Conservation (phyloP, 768 basidiomycete species). For the Xerocomus brunneocitrinus region DNA sequence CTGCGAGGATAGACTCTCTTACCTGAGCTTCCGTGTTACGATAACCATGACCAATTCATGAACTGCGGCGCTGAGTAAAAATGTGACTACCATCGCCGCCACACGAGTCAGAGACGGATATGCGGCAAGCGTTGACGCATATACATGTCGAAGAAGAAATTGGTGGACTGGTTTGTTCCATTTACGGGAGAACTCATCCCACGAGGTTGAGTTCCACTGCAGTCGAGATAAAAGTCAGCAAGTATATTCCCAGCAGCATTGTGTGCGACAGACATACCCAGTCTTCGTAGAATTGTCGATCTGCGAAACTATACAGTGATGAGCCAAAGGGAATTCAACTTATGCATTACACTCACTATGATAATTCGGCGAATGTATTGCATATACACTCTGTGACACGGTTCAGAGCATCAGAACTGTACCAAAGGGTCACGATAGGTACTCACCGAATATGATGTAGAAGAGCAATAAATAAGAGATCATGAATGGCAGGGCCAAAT, state of each 20-base stretch:
- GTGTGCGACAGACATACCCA: constrained; percentile 51
- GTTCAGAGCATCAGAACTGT: constrained; percentile 1
- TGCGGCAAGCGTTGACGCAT: constrained; percentile 78
- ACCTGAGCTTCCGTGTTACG: constrained; percentile 90
- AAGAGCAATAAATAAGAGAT: constrained; percentile 84
- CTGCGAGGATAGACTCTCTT: constrained; percentile 20
- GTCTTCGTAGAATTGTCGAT: constrained; percentile 95
- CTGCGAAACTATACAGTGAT: constrained; percentile 68
- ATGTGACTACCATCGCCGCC: constrained; percentile 89
- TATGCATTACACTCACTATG: constrained; percentile 52
- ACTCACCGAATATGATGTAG: constrained; percentile 75
- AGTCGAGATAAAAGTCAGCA: neutral
- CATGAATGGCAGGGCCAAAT: constrained; percentile 92
- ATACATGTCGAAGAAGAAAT: constrained; percentile 94
- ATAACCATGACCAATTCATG: constrained; percentile 97
- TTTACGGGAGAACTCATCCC: constrained; percentile 96
- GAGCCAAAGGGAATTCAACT: constrained; percentile 1
- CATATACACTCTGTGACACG: constrained; percentile 79
- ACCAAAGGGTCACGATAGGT: neutral
- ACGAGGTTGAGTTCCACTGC: constrained; percentile 95
- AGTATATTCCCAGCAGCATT: neutral
- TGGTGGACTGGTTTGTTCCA: constrained; percentile 97
- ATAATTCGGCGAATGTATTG: constrained; percentile 91
- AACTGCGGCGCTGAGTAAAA: constrained; percentile 81
- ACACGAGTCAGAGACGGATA: constrained; percentile 65